Percentiles rank a stretch among this genome's conserved stretches.
Evolutionary conservation across 495 filamentous ascomycete genomes (phyloP).

Genomic region (Penicillium lividum): DNA sequence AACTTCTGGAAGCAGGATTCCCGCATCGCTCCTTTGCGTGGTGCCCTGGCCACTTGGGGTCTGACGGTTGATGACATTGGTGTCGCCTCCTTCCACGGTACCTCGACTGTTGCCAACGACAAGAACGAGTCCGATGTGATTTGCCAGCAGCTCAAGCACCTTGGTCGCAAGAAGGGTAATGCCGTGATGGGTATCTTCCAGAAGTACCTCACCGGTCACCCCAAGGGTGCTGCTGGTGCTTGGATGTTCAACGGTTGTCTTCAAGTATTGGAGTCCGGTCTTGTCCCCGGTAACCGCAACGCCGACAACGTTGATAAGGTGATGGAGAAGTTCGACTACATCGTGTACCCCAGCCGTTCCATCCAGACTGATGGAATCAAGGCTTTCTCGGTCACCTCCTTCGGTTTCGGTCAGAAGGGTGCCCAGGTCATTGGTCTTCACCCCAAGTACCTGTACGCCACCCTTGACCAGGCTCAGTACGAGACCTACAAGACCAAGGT

Average conservation of each 20-base stretch:
- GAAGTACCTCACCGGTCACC: conserved; percentile 98
- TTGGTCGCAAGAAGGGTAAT: conserved; percentile 94
- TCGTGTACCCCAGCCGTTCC: conserved; percentile 90
- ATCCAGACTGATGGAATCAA: conserved; percentile 98
- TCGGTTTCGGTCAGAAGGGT: conserved; percentile 99
- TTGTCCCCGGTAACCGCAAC: conserved; percentile 96
- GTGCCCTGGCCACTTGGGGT: conserved; percentile 95
- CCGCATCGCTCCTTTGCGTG: conserved; percentile 90
- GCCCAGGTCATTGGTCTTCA: conserved; percentile 97
- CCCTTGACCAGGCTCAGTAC: conserved; percentile 85
- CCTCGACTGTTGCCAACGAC: conserved; percentile 97
- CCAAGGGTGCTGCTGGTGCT: conserved; percentile 97
- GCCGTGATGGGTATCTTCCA: conserved; percentile 97
- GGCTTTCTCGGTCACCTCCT: conserved; percentile 97
- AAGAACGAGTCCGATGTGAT: conserved; percentile 99
- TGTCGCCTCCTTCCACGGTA: conserved; percentile 98
- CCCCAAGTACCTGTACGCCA: conserved; percentile 91
- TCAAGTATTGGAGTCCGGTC: conserved; percentile 88
- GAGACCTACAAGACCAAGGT: conserved; percentile 83
- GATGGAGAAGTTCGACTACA: conserved; percentile 97
- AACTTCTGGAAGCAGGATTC: conserved; percentile 97
- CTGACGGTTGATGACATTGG: conserved; percentile 94
- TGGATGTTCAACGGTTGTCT: conserved; percentile 99
- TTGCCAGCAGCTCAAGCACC: conserved; percentile 93
- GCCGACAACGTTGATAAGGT: conserved; percentile 96